phyloP scores from a whole-genome alignment of 306 rosid species.

The Arachis hypogaea region DNA sequence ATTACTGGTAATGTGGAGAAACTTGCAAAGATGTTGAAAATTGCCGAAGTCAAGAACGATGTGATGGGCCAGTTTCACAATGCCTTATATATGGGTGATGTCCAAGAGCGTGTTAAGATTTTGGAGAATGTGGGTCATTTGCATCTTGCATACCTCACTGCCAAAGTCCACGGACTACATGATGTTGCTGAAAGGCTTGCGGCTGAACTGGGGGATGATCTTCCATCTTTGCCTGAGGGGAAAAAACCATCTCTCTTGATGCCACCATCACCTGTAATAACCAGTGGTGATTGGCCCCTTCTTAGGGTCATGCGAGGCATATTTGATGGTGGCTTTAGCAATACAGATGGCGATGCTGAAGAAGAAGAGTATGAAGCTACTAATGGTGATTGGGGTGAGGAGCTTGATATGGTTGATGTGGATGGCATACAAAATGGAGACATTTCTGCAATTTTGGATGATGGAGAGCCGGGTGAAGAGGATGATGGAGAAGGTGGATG shows the following conservation, averaged over 20 bases:
- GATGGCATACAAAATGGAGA: constrained; percentile 75
- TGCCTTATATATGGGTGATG: constrained; percentile 82
- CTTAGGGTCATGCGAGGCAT: constrained; percentile 82
- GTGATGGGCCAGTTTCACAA: constrained; percentile 99
- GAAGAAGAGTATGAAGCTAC: constrained; percentile 78
- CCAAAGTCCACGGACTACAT: constrained; percentile 77
- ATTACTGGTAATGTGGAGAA: constrained; percentile 79
- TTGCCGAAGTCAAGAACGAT: constrained; percentile 92
- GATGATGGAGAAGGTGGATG: constrained; percentile 86
- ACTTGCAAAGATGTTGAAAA: constrained; percentile 93
- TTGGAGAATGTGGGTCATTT: constrained; percentile 90
- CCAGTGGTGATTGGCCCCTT: constrained; percentile 96
- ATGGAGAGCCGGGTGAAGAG: constrained; percentile 68
- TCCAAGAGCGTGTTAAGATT: constrained; percentile 79
- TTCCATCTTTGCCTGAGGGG: constrained; percentile 76
- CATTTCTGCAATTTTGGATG: constrained; percentile 60
- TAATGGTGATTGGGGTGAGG: constrained; percentile 81
- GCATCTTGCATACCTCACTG: constrained; percentile 85
- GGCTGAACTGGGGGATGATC: constrained; percentile 74
- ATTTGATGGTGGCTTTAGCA: constrained; percentile 83
- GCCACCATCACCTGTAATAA: constrained; percentile 74
- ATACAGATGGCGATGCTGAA: constrained; percentile 46
- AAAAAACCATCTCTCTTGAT: constrained; percentile 72
- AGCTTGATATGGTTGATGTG: constrained; percentile 71
- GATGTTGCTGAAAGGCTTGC: constrained; percentile 86